These are phyloP conservation scores for Kregervanrija fluxuum DNA, from an alignment of 805 yeast genomes.

Conservation along the genomic window DNA sequence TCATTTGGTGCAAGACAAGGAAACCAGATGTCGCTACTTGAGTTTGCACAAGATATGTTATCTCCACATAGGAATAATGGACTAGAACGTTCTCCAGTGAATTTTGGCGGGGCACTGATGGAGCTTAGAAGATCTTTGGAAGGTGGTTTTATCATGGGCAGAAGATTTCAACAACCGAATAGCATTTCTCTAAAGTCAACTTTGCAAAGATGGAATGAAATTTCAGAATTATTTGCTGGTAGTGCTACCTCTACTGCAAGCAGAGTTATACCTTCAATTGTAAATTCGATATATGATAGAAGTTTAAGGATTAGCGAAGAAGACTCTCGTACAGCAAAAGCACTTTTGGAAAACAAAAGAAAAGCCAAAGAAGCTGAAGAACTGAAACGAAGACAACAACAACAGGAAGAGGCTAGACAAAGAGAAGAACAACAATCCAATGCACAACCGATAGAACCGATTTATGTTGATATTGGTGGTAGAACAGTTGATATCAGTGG, in stretches of 20 bases:
- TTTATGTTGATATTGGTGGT: slow-evolving; percentile 68
- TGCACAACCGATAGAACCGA: slow-evolving; percentile 35
- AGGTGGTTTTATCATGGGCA: not conserved
- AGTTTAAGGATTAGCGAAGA: slow-evolving; percentile 34
- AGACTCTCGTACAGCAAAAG: slow-evolving; percentile 22
- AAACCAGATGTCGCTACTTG: no score
- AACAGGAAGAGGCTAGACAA: slow-evolving; percentile 22
- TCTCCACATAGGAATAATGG: no score
- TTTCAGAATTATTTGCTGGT: slow-evolving; percentile 43
- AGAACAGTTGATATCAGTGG: slow-evolving; percentile 79
- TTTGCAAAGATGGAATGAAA: slow-evolving; percentile 61
- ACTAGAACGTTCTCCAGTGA: no score
- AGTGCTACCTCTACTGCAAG: slow-evolving; percentile 28
- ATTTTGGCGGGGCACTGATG: not conserved
- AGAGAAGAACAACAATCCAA: slow-evolving; percentile 25
- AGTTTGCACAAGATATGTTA: no score
- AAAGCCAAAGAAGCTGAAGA: slow-evolving; percentile 17
- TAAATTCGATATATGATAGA: slow-evolving; percentile 41
- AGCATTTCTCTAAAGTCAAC: slow-evolving; percentile 30
- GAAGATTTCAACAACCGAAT: slow-evolving; percentile 13
- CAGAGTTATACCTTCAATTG: slow-evolving; percentile 34
- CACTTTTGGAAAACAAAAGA: slow-evolving; percentile 22
- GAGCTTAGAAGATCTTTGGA: slow-evolving; percentile 12
- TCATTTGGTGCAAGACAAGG: no score
- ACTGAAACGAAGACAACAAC: slow-evolving; percentile 3